Conservation (phyloP, 139 green algal species). For the Trebouxia sp. region DNA sequence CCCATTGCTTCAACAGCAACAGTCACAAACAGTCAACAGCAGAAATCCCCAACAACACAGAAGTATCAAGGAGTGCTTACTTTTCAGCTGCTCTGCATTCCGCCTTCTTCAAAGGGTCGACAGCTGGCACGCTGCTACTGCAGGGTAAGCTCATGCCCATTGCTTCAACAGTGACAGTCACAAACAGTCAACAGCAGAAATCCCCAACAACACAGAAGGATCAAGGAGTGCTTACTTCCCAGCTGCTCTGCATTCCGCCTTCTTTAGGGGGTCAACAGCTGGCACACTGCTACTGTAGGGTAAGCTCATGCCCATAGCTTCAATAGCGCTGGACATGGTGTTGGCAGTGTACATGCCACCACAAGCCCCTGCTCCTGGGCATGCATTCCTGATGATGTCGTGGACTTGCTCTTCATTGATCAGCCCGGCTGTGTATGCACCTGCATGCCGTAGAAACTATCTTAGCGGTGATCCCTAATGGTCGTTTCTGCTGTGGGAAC, state of each 20-base stretch:
- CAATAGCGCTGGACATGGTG: conserved; percentile 97
- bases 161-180: conserved; percentile 93
- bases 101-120: conserved; percentile 92
- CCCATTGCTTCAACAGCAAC: conserved; percentile 93
- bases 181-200: no score
- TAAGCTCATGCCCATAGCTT: conserved; percentile 96
- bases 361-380: conserved; percentile 80
- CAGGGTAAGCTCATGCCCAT: conserved; percentile 97
- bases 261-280: conserved; percentile 93
- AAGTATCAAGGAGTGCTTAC: no score
- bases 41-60: no score
- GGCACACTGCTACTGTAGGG: conserved; percentile 93
- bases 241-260: conserved; percentile 89
- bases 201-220: no score
- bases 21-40: no score
- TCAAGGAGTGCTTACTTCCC: conserved; percentile 65
- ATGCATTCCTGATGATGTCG: conserved; percentile 92
- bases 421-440: conserved; percentile 76
- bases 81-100: conserved; percentile 89
- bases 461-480: no score
- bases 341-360: conserved; percentile 99
- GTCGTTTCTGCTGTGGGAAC: no score
- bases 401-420: conserved; percentile 84
- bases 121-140: conserved; percentile 84
- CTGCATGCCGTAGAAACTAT: no score